Conservation (phyloP, 257 asterid genomes). For the Paulownia fortunei region DNA sequence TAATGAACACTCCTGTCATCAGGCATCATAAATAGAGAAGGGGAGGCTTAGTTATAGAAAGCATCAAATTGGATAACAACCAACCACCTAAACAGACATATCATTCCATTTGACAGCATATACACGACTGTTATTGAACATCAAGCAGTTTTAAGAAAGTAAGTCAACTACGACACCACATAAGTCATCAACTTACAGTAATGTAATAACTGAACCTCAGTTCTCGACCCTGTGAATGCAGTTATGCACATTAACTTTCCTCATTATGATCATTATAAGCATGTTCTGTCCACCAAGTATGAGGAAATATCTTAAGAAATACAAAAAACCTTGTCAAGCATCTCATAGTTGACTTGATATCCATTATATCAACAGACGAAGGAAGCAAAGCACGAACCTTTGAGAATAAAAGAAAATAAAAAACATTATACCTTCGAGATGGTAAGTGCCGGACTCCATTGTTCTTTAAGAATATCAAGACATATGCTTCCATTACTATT, state of each 20-base stretch:
- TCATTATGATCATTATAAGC: background rate
- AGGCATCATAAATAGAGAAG: background rate
- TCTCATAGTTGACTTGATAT: background rate
- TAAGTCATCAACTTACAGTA: background rate
- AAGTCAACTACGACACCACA: background rate
- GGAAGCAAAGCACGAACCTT: background rate
- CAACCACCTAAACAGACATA: background rate
- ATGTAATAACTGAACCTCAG: background rate
- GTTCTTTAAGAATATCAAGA: no score
- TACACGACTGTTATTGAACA: background rate
- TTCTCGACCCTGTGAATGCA: background rate
- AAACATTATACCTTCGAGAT: conserved; percentile 40
- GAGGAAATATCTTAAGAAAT: background rate
- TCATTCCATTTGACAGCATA: background rate
- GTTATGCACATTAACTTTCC: background rate
- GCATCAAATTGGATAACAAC: background rate
- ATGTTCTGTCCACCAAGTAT: background rate
- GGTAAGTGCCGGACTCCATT: conserved; percentile 45
- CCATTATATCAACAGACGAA: background rate
- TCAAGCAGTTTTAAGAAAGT: background rate
- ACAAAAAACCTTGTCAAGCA: background rate
- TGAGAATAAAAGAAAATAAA: background rate
- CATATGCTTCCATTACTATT: no score
- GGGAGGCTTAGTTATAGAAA: background rate
- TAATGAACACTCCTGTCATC: no score